Conservation (phyloP, 371 early-diverging fungal species). For the Circinella umbellata region DNA sequence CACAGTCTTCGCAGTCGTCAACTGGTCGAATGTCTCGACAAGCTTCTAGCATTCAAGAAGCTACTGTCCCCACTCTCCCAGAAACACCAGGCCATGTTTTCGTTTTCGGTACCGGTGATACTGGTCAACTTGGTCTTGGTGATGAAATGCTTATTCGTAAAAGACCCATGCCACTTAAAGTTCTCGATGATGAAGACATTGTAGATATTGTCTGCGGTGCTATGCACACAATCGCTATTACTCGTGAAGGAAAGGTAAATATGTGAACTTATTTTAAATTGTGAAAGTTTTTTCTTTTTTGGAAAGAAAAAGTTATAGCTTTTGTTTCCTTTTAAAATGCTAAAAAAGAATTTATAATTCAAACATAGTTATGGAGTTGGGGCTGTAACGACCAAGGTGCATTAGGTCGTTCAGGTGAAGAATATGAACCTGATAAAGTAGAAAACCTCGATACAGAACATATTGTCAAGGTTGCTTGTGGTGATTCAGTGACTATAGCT, state of each 20-base stretch:
- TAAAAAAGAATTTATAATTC: too few species aligned
- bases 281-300: too few species aligned
- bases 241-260: slow-evolving; percentile 72
- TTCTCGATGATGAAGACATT: slow-evolving; percentile 67
- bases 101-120: slow-evolving; percentile 94
- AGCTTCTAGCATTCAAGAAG: background rate
- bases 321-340: too few species aligned
- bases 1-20: background rate
- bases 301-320: too few species aligned
- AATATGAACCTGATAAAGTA: slow-evolving; percentile 65
- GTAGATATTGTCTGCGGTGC: slow-evolving; percentile 87
- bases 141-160: slow-evolving; percentile 77
- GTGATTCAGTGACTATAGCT: slow-evolving; percentile 93
- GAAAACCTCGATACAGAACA: slow-evolving; percentile 76
- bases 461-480: slow-evolving; percentile 89
- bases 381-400: slow-evolving; percentile 99
- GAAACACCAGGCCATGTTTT: slow-evolving; percentile 71
- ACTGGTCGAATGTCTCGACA: background rate
- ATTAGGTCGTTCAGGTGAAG: slow-evolving; percentile 91
- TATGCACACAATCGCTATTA: slow-evolving; percentile 88
- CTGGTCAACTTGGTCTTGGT: slow-evolving; percentile 96
- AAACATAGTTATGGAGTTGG: slow-evolving; percentile 81
- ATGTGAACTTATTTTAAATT: background rate
- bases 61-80: slow-evolving; percentile 22
- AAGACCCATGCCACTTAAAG: slow-evolving; percentile 74